Evolutionary conservation across 805 yeast genomes (phyloP).

Genomic region (Metschnikowia continentalis): DNA sequence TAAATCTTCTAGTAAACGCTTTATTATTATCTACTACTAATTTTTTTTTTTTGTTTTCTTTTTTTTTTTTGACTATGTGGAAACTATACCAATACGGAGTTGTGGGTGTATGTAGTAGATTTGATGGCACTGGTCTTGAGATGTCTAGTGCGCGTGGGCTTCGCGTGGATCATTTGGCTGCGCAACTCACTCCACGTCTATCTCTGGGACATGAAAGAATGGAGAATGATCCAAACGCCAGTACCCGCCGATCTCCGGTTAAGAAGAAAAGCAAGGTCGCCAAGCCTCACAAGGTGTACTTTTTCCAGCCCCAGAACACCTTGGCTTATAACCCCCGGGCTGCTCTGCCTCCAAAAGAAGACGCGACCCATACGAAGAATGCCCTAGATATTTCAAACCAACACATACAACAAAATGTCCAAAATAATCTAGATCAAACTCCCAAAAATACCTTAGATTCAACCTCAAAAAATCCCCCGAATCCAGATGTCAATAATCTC

Average conservation of each 20-base stretch:
- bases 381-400: no score
- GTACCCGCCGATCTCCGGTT: constrained; percentile 7
- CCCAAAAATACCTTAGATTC: not conserved
- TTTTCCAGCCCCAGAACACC: constrained; percentile 33
- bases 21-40: no score
- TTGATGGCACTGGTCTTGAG: no score
- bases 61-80: no score
- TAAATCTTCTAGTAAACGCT: no score
- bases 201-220: constrained; percentile 5
- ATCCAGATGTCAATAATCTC: not conserved
- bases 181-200: not conserved
- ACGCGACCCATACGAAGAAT: no score
- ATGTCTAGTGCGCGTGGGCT: constrained; percentile 2
- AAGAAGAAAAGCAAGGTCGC: constrained; percentile 12
- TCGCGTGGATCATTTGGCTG: constrained; percentile 7
- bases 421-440: not conserved
- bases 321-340: constrained; percentile 18
- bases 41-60: no score
- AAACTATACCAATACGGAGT: no score
- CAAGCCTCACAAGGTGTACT: constrained; percentile 27
- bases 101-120: not conserved
- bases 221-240: not conserved
- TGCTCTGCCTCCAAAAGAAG: not conserved
- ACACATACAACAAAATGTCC: no score
- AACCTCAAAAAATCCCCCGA: not conserved